Evolutionary conservation across 2,329 filamentous ascomycete genomes (phyloP).

Genomic region (Chrysoporthe austroafricana): DNA sequence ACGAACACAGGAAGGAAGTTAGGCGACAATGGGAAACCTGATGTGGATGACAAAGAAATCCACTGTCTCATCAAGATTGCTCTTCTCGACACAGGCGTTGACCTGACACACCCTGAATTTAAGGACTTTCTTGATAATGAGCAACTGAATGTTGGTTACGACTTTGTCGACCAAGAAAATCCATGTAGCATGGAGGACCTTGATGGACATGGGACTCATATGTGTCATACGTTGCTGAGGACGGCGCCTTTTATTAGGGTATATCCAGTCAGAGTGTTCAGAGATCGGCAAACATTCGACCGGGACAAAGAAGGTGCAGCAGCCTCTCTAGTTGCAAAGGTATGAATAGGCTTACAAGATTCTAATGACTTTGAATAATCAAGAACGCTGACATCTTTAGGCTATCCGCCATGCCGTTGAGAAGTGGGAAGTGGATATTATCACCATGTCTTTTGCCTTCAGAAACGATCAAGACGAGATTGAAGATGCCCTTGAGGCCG

Average conservation of each 20-base stretch:
- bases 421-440: not conserved
- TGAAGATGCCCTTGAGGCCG: not conserved
- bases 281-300: not conserved
- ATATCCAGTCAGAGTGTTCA: not conserved
- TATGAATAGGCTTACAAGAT: not conserved
- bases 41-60: not conserved
- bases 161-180: not conserved
- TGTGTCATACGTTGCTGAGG: not conserved
- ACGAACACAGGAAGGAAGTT: not conserved
- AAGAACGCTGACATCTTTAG: not conserved
- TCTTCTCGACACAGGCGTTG: not conserved
- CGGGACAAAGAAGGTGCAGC: not conserved
- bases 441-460: not conserved
- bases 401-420: not conserved
- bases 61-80: not conserved
- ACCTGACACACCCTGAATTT: not conserved
- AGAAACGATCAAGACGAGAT: not conserved
- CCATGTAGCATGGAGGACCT: not conserved
- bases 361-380: not conserved
- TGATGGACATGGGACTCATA: constrained; percentile 1
- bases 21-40: not conserved
- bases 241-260: not conserved
- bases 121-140: not conserved
- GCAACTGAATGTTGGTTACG: not conserved
- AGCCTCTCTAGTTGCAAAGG: not conserved